phyloP scores from a whole-genome alignment of 2,329 filamentous ascomycete genomes.

The Coniella lustricola region DNA sequence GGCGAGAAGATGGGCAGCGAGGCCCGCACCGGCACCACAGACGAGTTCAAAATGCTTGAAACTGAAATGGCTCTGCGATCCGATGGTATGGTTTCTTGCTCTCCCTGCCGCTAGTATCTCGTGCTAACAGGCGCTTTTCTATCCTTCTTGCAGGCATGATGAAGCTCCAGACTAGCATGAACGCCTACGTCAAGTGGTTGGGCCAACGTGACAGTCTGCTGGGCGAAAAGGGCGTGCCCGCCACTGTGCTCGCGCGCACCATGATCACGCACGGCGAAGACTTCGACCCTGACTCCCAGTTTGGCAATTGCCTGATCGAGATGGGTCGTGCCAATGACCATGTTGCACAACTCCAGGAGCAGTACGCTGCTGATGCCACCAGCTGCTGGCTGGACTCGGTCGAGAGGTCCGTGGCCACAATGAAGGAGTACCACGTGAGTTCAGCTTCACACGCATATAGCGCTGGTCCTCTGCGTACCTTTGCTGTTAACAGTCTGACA shows the following conservation, averaged over 20 bases:
- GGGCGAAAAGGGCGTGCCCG: slow-evolving; percentile 79
- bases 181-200: slow-evolving; percentile 77
- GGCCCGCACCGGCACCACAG: slow-evolving; percentile 75
- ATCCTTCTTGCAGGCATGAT: slow-evolving; percentile 67
- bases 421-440: slow-evolving; percentile 93
- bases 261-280: slow-evolving; percentile 90
- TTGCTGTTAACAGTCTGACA: too few species aligned
- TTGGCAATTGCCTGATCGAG: slow-evolving; percentile 77
- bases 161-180: slow-evolving; percentile 79
- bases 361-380: slow-evolving; percentile 70
- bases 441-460: too few species aligned
- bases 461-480: neutral
- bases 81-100: slow-evolving; percentile 57
- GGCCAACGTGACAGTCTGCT: slow-evolving; percentile 71
- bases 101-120: neutral
- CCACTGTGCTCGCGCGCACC: slow-evolving; percentile 70
- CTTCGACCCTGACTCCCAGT: slow-evolving; percentile 85
- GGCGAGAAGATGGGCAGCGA: slow-evolving; percentile 94
- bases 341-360: slow-evolving; percentile 77
- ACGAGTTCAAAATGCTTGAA: slow-evolving; percentile 88
- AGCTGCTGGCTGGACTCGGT: slow-evolving; percentile 85
- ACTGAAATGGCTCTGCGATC: slow-evolving; percentile 83
- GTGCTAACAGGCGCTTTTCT: slow-evolving; percentile 9
- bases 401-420: slow-evolving; percentile 81
- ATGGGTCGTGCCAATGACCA: slow-evolving; percentile 85